Conservation (phyloP, 768 basidiomycete species). For the Boletus vermiculosoides region DNA sequence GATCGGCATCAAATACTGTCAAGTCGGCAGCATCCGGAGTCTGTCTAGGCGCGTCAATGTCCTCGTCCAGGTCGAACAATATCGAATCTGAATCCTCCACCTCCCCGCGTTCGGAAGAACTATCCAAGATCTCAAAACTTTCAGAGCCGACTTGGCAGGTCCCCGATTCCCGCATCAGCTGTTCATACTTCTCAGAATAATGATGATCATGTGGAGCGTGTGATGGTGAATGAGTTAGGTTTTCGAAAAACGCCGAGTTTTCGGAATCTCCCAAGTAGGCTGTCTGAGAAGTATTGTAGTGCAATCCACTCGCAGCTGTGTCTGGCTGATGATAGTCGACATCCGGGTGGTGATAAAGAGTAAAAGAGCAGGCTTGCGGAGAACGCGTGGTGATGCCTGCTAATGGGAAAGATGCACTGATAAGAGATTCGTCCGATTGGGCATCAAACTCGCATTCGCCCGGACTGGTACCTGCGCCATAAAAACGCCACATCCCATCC, state of each 20-base stretch:
- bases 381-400: constrained; percentile 19
- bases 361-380: constrained; percentile 5
- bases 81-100: constrained; percentile 17
- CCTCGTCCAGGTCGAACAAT: constrained; percentile 15
- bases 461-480: constrained; percentile 5
- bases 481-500: constrained; percentile 14
- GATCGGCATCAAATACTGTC: neutral
- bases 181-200: constrained; percentile 8
- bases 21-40: constrained; percentile 2
- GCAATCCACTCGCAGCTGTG: constrained; percentile 11
- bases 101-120: constrained; percentile 3
- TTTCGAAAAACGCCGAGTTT: constrained; percentile 1
- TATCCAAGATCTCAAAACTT: constrained; percentile 13
- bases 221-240: constrained; percentile 6
- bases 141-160: constrained; percentile 6
- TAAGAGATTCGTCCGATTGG: constrained; percentile 27
- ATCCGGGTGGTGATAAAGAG: constrained; percentile 20
- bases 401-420: constrained; percentile 18
- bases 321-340: constrained; percentile 8
- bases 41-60: neutral
- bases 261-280: constrained; percentile 20
- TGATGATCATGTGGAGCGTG: constrained; percentile 13
- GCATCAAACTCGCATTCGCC: constrained; percentile 6
- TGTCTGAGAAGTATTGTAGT: constrained; percentile 14
- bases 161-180: constrained; percentile 13